Evolutionary conservation across 1,139 yeast genomes (phyloP), one percentile per base, ranked within the genome.

Genomic region (Taphrina betulina): DNA sequence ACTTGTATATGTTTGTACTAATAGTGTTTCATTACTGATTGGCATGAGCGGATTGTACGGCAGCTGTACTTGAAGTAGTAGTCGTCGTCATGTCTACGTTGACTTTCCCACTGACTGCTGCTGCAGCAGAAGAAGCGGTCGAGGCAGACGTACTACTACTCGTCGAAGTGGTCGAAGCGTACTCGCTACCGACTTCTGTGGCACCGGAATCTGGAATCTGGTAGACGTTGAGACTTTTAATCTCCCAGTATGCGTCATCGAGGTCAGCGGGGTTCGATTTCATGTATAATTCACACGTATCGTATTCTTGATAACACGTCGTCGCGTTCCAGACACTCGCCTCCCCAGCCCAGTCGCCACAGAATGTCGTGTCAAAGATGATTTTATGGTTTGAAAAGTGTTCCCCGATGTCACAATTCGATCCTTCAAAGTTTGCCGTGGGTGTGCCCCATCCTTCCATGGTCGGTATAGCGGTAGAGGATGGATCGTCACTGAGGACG

Each of bases 331-430:
- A 36, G 7, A 38, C 23, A 17, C 37, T 28, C 7, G 48, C 37
- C 16, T 36, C 36, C 3, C 57, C 57, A 3, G 59, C 59, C 59
- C 59, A 57, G 28, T 57, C 59, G 17, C 59, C 59, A 35, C 59
- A 57, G 22, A 57, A 35, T 8, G 41, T 24, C 20, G 46, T 34
- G 41, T 57, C 52, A 36, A 57, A 44, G 29, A 57, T 29, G 35
- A 53, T 38, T 3, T 36, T 40, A 20, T 57, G 59, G 26, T 43
- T 24, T 16, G 24, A 10, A 35, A 57, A 57, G 31, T 26, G 33
- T 41, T 44, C 23, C 41, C 40, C 51, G 31, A 57, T 35, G 10
- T 46, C 37, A 22, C 59, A 57, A 10, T 45, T 19, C 12, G 46
- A 22, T 12, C 31, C 45, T 3, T 53, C 57, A 26, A 43, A 57